Evolutionary conservation across 306 rosid species (phyloP).

Genomic region (Casuarina glauca): DNA sequence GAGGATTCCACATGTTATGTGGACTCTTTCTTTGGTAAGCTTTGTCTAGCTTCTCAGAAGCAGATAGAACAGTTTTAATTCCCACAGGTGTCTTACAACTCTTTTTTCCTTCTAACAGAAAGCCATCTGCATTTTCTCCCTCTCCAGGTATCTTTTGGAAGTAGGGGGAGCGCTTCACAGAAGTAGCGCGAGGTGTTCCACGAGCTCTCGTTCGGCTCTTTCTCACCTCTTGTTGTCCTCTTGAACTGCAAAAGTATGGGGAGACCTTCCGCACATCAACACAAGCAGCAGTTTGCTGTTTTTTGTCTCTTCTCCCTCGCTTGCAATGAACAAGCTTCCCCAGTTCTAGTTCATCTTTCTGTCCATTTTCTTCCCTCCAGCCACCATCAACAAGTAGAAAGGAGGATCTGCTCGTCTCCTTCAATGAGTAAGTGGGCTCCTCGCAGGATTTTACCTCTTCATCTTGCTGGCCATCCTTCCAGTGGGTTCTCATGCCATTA

Average conservation of each 20-base stretch:
- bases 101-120: slow-evolving; percentile 1
- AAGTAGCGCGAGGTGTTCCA: slow-evolving; percentile 17
- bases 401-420: neutral
- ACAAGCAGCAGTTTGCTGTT: neutral
- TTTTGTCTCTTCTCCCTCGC: neutral
- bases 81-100: neutral
- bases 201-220: neutral
- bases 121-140: slow-evolving; percentile 4
- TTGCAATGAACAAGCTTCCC: neutral
- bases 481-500: neutral
- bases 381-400: neutral
- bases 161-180: slow-evolving; percentile 34
- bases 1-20: slow-evolving; percentile 69
- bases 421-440: neutral
- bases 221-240: slow-evolving; percentile 11
- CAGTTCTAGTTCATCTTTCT: neutral
- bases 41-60: slow-evolving; percentile 38
- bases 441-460: neutral
- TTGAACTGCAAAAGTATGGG: slow-evolving; percentile 30
- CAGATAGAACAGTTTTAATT: slow-evolving; percentile 23
- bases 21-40: slow-evolving; percentile 55
- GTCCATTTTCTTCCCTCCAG: neutral
- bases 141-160: slow-evolving; percentile 15
- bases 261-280: slow-evolving; percentile 17
- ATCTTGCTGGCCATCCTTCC: neutral